Evolutionary conservation across 768 basidiomycete genomes (phyloP).

Genomic region (Mycena amicta): DNA sequence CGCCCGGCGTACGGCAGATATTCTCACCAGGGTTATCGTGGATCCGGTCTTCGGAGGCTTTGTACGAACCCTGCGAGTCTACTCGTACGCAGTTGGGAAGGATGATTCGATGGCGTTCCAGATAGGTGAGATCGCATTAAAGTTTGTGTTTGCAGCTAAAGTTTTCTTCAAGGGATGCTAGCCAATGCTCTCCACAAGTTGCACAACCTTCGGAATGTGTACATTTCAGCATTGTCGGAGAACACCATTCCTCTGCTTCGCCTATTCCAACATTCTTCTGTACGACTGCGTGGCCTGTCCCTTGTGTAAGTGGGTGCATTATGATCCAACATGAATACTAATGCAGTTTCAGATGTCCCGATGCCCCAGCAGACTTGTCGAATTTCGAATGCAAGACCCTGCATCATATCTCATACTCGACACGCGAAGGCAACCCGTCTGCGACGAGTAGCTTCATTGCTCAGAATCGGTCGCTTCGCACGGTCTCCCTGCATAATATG

Average conservation of each 20-base stretch:
- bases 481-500: slow-evolving; percentile 54
- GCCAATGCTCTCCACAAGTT: slow-evolving; percentile 69
- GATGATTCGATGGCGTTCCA: slow-evolving; percentile 63
- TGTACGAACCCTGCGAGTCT: slow-evolving; percentile 61
- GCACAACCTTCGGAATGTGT: slow-evolving; percentile 58
- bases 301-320: slow-evolving; percentile 42
- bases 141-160: not conserved
- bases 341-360: slow-evolving; percentile 39
- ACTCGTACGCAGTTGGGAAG: slow-evolving; percentile 50
- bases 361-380: slow-evolving; percentile 46
- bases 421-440: slow-evolving; percentile 42
- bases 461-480: slow-evolving; percentile 58
- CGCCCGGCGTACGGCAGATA: slow-evolving; percentile 69
- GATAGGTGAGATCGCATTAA: slow-evolving; percentile 45
- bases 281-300: slow-evolving; percentile 58
- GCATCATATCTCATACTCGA: slow-evolving; percentile 58
- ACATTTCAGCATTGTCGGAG: slow-evolving; percentile 59
- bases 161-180: slow-evolving; percentile 54
- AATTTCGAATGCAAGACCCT: slow-evolving; percentile 56
- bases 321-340: not conserved
- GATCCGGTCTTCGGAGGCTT: slow-evolving; percentile 60
- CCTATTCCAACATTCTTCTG: slow-evolving; percentile 52
- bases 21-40: slow-evolving; percentile 65
- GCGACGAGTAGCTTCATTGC: slow-evolving; percentile 49
- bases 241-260: slow-evolving; percentile 54